Percentiles rank a stretch among this genome's conserved stretches.
Conservation (phyloP, 2,329 filamentous ascomycete genomes). For the Penicillium polonicum region DNA sequence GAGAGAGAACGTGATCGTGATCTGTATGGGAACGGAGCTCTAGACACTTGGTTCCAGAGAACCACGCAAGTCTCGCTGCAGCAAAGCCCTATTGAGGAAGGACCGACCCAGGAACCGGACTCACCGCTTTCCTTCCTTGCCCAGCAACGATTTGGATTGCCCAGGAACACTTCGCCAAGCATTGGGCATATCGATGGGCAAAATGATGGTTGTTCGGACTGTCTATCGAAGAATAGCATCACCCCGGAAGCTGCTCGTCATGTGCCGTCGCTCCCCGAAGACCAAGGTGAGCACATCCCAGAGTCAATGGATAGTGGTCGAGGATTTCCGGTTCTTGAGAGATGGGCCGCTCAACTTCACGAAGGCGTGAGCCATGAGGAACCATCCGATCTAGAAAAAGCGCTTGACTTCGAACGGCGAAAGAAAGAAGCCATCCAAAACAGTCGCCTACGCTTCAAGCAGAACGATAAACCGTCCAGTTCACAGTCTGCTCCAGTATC, state of each 20-base stretch:
- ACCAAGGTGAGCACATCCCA: background rate
- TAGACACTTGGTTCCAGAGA: constrained; percentile 25
- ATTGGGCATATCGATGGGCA: background rate
- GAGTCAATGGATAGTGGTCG: constrained; percentile 20
- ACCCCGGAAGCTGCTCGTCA: background rate
- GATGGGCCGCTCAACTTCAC: constrained; percentile 24
- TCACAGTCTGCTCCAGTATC: background rate
- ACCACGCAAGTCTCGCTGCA: constrained; percentile 15
- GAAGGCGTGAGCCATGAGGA: constrained; percentile 3
- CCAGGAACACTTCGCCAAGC: no score
- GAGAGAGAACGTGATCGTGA: constrained; percentile 18
- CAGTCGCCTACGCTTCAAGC: background rate
- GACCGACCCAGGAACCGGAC: background rate
- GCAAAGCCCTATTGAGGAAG: background rate
- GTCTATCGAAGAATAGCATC: background rate
- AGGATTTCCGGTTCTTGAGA: constrained; percentile 24
- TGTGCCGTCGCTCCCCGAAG: background rate
- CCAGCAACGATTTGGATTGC: constrained; percentile 12
- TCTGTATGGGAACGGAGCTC: constrained; percentile 23
- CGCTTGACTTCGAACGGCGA: constrained; percentile 24
- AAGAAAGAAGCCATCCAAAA: constrained; percentile 24
- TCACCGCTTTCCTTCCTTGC: constrained; percentile 19
- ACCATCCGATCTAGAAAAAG: constrained; percentile 17
- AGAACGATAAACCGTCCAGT: background rate
- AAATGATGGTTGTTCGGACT: background rate